Conservation (phyloP, 2,329 filamentous ascomycete genomes). For the Pestalotiopsis sp. region DNA sequence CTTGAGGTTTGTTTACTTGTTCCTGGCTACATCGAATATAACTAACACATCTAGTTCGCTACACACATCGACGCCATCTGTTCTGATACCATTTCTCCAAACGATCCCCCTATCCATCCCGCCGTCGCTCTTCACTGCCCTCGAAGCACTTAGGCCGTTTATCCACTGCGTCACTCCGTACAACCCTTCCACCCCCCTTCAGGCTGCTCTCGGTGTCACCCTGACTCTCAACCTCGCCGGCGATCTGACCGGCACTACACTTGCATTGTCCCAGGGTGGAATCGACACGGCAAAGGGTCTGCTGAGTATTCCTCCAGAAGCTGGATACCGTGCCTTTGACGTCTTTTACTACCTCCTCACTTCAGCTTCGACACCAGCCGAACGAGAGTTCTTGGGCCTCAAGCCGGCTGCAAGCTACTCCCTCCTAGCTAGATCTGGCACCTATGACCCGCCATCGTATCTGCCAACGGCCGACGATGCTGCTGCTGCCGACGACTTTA, state of each 20-base stretch:
- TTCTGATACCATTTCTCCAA: conserved; percentile 79
- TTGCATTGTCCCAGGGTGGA: conserved; percentile 84
- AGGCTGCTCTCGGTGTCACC: conserved; percentile 79
- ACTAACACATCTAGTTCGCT: conserved; percentile 65
- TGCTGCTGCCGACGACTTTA: conserved; percentile 91
- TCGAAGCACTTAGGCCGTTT: conserved; percentile 85
- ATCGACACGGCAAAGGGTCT: conserved; percentile 84
- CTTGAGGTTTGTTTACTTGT: conserved; percentile 70
- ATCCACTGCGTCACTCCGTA: conserved; percentile 84
- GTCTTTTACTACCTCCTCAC: conserved; percentile 97
- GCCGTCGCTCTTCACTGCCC: conserved; percentile 72
- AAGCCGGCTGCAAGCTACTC: conserved; percentile 77
- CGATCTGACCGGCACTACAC: conserved; percentile 72
- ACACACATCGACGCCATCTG: conserved; percentile 83
- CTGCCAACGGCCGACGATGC: conserved; percentile 91
- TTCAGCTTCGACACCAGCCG: conserved; percentile 84
- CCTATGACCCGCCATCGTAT: conserved; percentile 84
- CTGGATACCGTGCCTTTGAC: conserved; percentile 90
- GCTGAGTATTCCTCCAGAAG: conserved; percentile 75
- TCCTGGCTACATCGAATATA: not conserved
- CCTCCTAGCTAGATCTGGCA: conserved; percentile 80
- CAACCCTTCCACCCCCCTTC: conserved; percentile 82
- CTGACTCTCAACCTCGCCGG: conserved; percentile 83
- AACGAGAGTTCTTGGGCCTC: conserved; percentile 85
- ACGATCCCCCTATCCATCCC: conserved; percentile 82